Evolutionary conservation across 768 basidiomycete genomes (phyloP).

Genomic region (Termitomyces sp.): DNA sequence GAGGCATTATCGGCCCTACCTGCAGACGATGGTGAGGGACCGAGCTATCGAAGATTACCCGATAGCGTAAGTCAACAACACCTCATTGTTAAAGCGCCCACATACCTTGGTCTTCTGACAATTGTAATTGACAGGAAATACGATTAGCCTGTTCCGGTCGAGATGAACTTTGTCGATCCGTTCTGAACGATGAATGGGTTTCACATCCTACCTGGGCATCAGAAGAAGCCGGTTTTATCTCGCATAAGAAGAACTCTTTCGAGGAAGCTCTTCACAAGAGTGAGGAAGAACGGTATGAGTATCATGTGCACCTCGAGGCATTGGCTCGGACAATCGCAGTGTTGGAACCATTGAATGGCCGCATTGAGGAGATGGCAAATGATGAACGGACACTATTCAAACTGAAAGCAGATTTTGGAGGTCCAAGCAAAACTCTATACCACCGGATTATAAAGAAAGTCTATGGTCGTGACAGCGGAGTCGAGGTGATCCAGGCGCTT

Average conservation of each 20-base stretch:
- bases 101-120: conserved; percentile 4
- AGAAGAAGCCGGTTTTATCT: conserved; percentile 90
- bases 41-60: conserved; percentile 89
- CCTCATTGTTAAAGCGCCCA: neutral
- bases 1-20: conserved; percentile 77
- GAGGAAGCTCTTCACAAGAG: conserved; percentile 96
- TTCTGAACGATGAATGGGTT: conserved; percentile 97
- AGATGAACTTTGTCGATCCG: conserved; percentile 91
- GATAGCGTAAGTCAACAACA: conserved; percentile 63
- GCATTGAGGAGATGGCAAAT: conserved; percentile 84
- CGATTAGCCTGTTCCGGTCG: conserved; percentile 90
- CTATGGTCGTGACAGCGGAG: conserved; percentile 77
- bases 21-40: conserved; percentile 83
- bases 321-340: conserved; percentile 87
- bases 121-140: conserved; percentile 62
- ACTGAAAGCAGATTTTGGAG: conserved; percentile 87
- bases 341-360: conserved; percentile 80
- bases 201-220: conserved; percentile 99
- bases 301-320: conserved; percentile 92
- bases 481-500: conserved; percentile 78
- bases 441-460: conserved; percentile 92
- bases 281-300: conserved; percentile 98
- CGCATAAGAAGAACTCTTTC: conserved; percentile 95
- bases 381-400: conserved; percentile 83
- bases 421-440: conserved; percentile 82